A percentile compares a stretch with the other conserved stretches of the same genome.
Conservation (phyloP, 257 asterid genomes). For the Solanum pinnatisectum region DNA sequence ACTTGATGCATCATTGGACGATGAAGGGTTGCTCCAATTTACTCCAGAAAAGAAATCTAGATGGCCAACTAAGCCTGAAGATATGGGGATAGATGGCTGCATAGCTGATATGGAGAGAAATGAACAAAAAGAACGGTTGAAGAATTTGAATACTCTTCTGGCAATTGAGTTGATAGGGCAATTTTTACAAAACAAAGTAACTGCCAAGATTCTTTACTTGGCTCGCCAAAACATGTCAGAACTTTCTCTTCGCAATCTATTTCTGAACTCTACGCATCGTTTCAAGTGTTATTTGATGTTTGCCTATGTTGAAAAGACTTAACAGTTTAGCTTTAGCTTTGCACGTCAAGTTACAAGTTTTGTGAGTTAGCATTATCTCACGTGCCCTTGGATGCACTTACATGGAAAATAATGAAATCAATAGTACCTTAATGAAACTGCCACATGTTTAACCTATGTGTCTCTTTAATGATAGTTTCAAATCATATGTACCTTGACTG, state of each 20-base stretch:
- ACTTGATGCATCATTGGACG: constrained; percentile 75
- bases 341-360: background rate
- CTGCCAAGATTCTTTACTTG: constrained; percentile 85
- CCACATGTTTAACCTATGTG: background rate
- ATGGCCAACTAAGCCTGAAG: constrained; percentile 64
- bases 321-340: background rate
- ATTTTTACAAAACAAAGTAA: constrained; percentile 61
- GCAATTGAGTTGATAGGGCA: constrained; percentile 63
- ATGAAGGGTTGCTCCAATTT: constrained; percentile 73
- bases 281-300: background rate
- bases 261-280: background rate
- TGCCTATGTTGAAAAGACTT: background rate
- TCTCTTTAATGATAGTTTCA: background rate
- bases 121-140: constrained; percentile 44
- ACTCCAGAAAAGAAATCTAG: constrained; percentile 40
- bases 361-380: background rate
- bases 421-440: background rate
- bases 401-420: background rate
- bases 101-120: constrained; percentile 35
- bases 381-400: background rate
- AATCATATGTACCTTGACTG: background rate
- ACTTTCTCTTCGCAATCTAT: constrained; percentile 23
- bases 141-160: constrained; percentile 42
- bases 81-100: constrained; percentile 55
- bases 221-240: constrained; percentile 93